Conservation (phyloP, 2,329 filamentous ascomycete genomes). For the Verticillium albo-atrum region DNA sequence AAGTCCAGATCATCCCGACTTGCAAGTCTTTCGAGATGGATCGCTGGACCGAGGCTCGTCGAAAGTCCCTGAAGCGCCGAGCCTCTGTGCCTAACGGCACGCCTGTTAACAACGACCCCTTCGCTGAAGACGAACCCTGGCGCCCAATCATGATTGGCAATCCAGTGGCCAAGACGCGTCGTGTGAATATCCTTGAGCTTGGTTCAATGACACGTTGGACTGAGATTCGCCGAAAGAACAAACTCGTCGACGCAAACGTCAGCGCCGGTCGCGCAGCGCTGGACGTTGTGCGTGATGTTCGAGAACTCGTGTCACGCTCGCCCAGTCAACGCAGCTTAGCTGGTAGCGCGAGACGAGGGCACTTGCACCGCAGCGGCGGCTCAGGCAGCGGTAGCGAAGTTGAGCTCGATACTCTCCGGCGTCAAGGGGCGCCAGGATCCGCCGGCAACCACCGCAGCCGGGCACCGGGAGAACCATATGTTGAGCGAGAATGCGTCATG, state of each 20-base stretch:
- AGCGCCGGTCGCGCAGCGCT: slow-evolving; percentile 26
- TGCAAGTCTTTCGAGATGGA: slow-evolving; percentile 53
- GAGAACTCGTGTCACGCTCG: slow-evolving; percentile 17
- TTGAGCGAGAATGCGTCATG: slow-evolving; percentile 30
- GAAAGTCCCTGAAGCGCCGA: slow-evolving; percentile 41
- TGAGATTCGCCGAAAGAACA: slow-evolving; percentile 62
- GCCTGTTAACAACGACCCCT: slow-evolving; percentile 20
- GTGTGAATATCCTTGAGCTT: slow-evolving; percentile 68
- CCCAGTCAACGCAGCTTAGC: slow-evolving; percentile 5
- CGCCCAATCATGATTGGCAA: slow-evolving; percentile 68
- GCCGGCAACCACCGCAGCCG: slow-evolving; percentile 12
- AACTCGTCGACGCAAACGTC: slow-evolving; percentile 43
- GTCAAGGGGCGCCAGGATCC: not conserved
- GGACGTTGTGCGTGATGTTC: slow-evolving; percentile 17
- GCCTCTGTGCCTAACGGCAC: slow-evolving; percentile 27
- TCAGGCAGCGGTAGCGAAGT: slow-evolving; percentile 14
- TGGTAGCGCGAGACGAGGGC: not conserved
- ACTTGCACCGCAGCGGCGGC: slow-evolving; percentile 5
- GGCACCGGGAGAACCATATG: slow-evolving; percentile 15
- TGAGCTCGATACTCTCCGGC: slow-evolving; percentile 20
- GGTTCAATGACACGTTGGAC: slow-evolving; percentile 66
- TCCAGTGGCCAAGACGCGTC: slow-evolving; percentile 61
- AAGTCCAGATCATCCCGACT: slow-evolving; percentile 64
- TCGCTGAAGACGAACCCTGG: slow-evolving; percentile 56
- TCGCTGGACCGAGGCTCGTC: slow-evolving; percentile 42